Evolutionary conservation across 352 stramenopile genomes (phyloP).

Genomic region (Pythium chondricola): DNA sequence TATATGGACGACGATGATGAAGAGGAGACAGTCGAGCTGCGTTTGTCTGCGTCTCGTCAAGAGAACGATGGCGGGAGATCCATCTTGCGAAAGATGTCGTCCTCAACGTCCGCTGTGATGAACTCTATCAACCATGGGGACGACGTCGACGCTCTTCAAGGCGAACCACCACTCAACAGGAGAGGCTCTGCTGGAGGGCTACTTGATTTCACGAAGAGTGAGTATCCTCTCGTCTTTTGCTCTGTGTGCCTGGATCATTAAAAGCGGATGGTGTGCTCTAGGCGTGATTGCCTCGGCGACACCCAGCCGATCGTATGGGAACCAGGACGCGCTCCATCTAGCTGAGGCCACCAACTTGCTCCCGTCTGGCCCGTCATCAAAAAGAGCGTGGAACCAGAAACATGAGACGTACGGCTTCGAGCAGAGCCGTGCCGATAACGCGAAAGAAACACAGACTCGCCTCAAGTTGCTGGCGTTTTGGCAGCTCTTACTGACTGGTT

Average conservation of each 20-base stretch:
- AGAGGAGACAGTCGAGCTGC: slow-evolving; percentile 30
- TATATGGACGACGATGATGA: slow-evolving; percentile 32
- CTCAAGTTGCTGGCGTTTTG: slow-evolving; percentile 48
- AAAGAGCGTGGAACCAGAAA: slow-evolving; percentile 13
- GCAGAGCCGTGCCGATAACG: slow-evolving; percentile 13
- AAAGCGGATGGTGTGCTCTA: background rate
- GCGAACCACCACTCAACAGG: background rate
- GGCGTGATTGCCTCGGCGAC: slow-evolving; percentile 4
- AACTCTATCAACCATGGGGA: background rate
- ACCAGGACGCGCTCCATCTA: background rate
- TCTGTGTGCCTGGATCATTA: background rate
- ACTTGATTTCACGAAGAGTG: slow-evolving; percentile 22
- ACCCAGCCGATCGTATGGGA: slow-evolving; percentile 3
- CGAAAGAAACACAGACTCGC: slow-evolving; percentile 23
- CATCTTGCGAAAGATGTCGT: slow-evolving; percentile 14
- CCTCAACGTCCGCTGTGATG: slow-evolving; percentile 10
- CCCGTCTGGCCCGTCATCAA: slow-evolving; percentile 15
- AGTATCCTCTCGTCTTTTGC: background rate
- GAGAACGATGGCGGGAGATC: background rate
- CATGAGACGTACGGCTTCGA: slow-evolving; percentile 25
- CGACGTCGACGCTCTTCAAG: slow-evolving; percentile 3
- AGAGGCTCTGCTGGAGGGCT: slow-evolving; percentile 5
- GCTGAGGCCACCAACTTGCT: slow-evolving; percentile 31
- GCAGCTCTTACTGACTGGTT: slow-evolving; percentile 48
- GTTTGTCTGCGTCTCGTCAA: slow-evolving; percentile 16